A percentile compares a stretch with the other conserved stretches of the same genome.
phyloP scores from a whole-genome alignment of 2,329 filamentous ascomycete genomes.

The Rutstroemia sp. region DNA sequence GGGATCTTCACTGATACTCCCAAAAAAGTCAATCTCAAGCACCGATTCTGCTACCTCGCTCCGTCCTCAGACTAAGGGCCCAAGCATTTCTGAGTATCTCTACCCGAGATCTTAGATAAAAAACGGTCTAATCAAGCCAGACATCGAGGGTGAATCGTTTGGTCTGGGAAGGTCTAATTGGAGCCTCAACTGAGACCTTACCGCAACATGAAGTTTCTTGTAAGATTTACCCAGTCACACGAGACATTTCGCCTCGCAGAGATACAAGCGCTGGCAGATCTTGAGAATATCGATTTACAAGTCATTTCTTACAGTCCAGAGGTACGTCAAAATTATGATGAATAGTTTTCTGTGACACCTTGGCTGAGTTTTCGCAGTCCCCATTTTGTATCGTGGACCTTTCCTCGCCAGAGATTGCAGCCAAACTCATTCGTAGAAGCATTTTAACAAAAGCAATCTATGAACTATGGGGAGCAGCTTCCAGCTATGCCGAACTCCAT shows the following conservation, averaged over 20 bases:
- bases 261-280: slow-evolving; percentile 67
- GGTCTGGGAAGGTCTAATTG: neutral
- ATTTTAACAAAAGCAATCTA: slow-evolving; percentile 79
- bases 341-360: too few relatives aligned
- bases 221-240: slow-evolving; percentile 83
- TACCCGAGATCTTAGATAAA: too few relatives aligned
- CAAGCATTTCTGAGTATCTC: too few relatives aligned
- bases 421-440: slow-evolving; percentile 62
- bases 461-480: slow-evolving; percentile 77
- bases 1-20: too few relatives aligned
- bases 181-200: neutral
- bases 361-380: slow-evolving; percentile 45
- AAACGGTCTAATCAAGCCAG: too few relatives aligned
- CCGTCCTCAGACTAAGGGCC: too few relatives aligned
- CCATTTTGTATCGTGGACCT: slow-evolving; percentile 78
- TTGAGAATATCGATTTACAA: slow-evolving; percentile 60
- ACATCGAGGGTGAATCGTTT: neutral
- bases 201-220: slow-evolving; percentile 64
- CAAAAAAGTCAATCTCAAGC: too few relatives aligned
- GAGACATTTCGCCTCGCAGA: slow-evolving; percentile 87
- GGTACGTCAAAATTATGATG: slow-evolving; percentile 43
- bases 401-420: slow-evolving; percentile 56
- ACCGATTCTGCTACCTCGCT: too few relatives aligned
- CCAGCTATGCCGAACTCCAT: slow-evolving; percentile 62
- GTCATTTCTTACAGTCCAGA: slow-evolving; percentile 67